phyloP scores from a whole-genome alignment of 2,329 filamentous ascomycete species.

The Cercospora janseana region DNA sequence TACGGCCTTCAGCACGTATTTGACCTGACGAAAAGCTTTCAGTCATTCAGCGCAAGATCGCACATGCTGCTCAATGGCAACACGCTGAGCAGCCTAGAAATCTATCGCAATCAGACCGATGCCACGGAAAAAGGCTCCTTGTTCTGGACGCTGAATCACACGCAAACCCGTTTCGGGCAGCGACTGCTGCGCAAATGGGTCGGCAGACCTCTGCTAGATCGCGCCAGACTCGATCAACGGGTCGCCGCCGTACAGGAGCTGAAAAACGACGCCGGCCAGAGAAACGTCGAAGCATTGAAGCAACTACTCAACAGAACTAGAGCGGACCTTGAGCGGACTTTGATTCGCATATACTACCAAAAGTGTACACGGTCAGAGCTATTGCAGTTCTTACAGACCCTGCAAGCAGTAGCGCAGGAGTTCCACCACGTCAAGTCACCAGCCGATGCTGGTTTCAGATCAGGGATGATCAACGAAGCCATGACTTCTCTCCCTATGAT shows the following conservation, averaged over 20 bases:
- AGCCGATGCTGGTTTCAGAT: slow-evolving; percentile 69
- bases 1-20: slow-evolving; percentile 96
- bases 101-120: slow-evolving; percentile 93
- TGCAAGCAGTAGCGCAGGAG: slow-evolving; percentile 77
- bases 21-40: slow-evolving; percentile 93
- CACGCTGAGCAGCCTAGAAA: slow-evolving; percentile 87
- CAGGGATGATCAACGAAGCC: slow-evolving; percentile 66
- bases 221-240: slow-evolving; percentile 69
- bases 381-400: slow-evolving; percentile 75
- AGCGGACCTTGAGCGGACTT: slow-evolving; percentile 83
- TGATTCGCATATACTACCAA: slow-evolving; percentile 95
- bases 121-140: slow-evolving; percentile 80
- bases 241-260: slow-evolving; percentile 85
- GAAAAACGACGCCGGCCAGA: slow-evolving; percentile 63
- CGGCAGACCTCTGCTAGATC: slow-evolving; percentile 81
- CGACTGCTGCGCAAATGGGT: slow-evolving; percentile 92
- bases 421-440: slow-evolving; percentile 67
- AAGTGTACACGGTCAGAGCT: slow-evolving; percentile 91
- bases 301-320: slow-evolving; percentile 68
- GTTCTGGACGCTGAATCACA: slow-evolving; percentile 94
- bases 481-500: slow-evolving; percentile 76
- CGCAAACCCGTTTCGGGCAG: slow-evolving; percentile 83
- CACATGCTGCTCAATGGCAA: slow-evolving; percentile 97
- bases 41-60: slow-evolving; percentile 87
- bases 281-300: slow-evolving; percentile 70